A percentile compares a stretch with the other conserved stretches of the same genome.
These are phyloP conservation scores for Phytophthora europaea DNA, from an alignment of 352 stramenopile species.

Conservation along the genomic window DNA sequence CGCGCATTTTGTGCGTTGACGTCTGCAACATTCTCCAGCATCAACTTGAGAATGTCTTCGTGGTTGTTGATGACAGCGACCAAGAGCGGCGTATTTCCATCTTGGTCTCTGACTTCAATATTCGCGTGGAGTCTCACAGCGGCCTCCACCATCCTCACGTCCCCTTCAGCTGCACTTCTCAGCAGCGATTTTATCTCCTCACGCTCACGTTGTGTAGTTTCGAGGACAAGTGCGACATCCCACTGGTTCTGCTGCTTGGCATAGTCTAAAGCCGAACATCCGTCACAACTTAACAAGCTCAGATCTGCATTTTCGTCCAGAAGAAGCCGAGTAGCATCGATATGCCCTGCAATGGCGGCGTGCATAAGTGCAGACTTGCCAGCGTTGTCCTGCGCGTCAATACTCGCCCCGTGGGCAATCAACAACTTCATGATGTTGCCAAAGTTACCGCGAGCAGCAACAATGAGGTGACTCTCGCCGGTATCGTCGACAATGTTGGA, in stretches of 20 bases:
- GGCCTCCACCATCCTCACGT: not conserved
- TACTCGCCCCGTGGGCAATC: not conserved
- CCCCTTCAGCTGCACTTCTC: not conserved
- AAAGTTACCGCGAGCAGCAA: not conserved
- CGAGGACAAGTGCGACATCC: not conserved
- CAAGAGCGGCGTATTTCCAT: not conserved
- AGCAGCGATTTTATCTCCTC: conserved; percentile 1
- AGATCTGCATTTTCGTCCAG: not conserved
- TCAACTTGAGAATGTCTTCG: not conserved
- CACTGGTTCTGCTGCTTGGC: not conserved
- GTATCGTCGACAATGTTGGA: not conserved
- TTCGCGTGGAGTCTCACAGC: not conserved
- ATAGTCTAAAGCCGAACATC: not conserved
- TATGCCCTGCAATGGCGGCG: not conserved
- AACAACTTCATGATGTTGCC: not conserved
- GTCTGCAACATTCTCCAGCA: conserved; percentile 5
- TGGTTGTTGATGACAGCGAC: not conserved
- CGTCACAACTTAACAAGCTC: not conserved
- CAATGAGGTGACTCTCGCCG: not conserved
- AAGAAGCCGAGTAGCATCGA: not conserved
- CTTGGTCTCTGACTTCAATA: not conserved
- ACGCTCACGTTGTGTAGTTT: not conserved
- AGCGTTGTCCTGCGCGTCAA: conserved; percentile 2
- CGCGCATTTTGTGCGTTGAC: conserved; percentile 1
- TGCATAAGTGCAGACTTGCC: not conserved